phyloP scores from a whole-genome alignment of 768 basidiomycete genomes.

The Calocybe indica region DNA sequence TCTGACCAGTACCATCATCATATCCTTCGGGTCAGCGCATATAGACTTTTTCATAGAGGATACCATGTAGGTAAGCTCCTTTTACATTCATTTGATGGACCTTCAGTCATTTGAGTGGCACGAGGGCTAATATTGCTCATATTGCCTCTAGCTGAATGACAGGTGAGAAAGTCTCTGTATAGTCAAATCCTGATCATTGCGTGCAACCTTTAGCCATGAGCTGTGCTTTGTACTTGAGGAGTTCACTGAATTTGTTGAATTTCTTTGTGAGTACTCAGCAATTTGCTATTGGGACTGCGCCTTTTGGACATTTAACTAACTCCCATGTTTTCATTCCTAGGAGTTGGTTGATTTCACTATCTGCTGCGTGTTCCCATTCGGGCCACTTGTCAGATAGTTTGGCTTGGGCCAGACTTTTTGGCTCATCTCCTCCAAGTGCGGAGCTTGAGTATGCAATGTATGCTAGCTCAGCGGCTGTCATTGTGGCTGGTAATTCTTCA shows the following conservation, averaged over 20 bases:
- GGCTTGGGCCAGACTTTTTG: too few relatives aligned
- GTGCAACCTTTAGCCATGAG: constrained; percentile 21
- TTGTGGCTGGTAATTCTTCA: too few relatives aligned
- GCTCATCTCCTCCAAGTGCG: too few relatives aligned
- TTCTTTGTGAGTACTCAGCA: constrained; percentile 26
- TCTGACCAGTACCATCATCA: constrained; percentile 15
- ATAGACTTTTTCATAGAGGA: constrained; percentile 16
- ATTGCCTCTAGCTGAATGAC: constrained; percentile 11
- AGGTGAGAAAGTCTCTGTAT: constrained; percentile 16
- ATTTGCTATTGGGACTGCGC: constrained; percentile 16
- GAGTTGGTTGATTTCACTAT: constrained; percentile 18
- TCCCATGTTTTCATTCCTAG: constrained; percentile 23
- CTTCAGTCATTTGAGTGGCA: constrained; percentile 6
- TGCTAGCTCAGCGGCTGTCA: too few relatives aligned
- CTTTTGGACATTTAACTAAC: constrained; percentile 15
- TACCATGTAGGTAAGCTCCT: constrained; percentile 16
- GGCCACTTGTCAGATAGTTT: constrained; percentile 1
- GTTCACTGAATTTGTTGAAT: constrained; percentile 10
- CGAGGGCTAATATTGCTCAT: constrained; percentile 17
- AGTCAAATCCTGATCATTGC: constrained; percentile 30
- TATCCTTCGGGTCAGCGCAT: constrained; percentile 20
- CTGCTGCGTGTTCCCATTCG: constrained; percentile 17
- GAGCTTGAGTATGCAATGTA: too few relatives aligned
- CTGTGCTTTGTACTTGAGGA: constrained; percentile 25
- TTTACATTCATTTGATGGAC: constrained; percentile 16